A percentile compares a stretch with the other conserved stretches of the same genome.
These are phyloP conservation scores for Macadamia integrifolia DNA, from an alignment of 164 flowering plant species.

Conservation along the genomic window DNA sequence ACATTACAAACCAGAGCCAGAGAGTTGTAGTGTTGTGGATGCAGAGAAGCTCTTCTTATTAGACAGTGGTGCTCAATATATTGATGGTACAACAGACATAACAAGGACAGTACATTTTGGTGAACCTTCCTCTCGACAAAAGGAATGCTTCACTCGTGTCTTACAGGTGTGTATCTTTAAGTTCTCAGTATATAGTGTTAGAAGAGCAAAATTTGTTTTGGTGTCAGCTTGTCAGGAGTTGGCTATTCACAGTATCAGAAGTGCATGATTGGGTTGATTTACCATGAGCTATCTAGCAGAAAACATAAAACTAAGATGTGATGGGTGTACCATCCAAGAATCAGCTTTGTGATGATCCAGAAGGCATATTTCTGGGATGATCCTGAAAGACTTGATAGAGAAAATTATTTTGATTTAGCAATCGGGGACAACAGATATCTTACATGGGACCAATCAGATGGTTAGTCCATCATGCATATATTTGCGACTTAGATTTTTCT, in stretches of 20 bases:
- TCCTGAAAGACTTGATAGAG: not conserved
- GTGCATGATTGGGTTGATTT: too few relatives aligned
- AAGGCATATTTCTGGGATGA: not conserved
- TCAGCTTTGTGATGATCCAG: not conserved
- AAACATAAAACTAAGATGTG: too few relatives aligned
- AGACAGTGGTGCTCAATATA: conserved; percentile 93
- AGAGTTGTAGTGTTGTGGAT: conserved; percentile 63
- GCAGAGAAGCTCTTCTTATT: conserved; percentile 65
- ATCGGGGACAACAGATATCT: too few relatives aligned
- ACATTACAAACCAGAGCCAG: conserved; percentile 89
- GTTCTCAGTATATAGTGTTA: not conserved
- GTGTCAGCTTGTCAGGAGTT: not conserved
- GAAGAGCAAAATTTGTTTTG: not conserved
- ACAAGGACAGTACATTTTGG: conserved; percentile 97
- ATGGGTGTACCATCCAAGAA: too few relatives aligned
- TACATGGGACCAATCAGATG: too few relatives aligned
- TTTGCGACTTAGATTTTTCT: too few relatives aligned
- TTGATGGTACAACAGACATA: conserved; percentile 97
- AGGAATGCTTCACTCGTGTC: conserved; percentile 93
- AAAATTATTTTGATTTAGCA: not conserved
- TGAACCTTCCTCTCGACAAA: conserved; percentile 71
- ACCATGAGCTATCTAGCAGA: too few relatives aligned
- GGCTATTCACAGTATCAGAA: not conserved
- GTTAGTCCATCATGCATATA: too few relatives aligned
- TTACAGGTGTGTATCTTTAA: conserved; percentile 48